phyloP scores from a whole-genome alignment of 352 stramenopile species.

The Phytophthora ramorum region DNA sequence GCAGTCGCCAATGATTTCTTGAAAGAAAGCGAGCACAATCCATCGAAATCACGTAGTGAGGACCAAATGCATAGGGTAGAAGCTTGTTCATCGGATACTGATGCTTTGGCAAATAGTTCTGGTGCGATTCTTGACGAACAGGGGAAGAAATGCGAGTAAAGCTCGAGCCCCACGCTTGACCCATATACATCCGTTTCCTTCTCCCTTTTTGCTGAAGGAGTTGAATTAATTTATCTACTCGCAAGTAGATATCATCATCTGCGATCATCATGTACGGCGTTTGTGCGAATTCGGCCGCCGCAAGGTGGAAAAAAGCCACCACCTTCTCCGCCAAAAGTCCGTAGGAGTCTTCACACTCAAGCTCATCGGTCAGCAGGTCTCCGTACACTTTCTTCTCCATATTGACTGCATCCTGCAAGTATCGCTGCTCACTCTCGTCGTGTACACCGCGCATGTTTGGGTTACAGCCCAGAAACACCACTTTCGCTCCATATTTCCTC shows the following conservation, averaged over 20 bases:
- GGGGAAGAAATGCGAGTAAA: constrained; percentile 9
- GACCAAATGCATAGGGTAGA: constrained; percentile 44
- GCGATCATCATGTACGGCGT: constrained; percentile 54
- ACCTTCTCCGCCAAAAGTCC: constrained; percentile 50
- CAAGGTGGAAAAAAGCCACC: constrained; percentile 52
- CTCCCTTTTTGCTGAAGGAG: neutral
- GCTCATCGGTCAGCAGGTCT: constrained; percentile 52
- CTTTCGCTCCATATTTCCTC: neutral
- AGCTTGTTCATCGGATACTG: constrained; percentile 43
- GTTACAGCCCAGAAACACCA: constrained; percentile 16
- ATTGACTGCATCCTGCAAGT: constrained; percentile 3
- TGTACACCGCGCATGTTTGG: neutral
- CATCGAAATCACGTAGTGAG: constrained; percentile 55
- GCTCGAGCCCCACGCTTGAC: constrained; percentile 5
- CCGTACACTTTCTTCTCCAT: constrained; percentile 36
- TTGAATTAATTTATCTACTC: constrained; percentile 19
- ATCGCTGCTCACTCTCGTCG: neutral
- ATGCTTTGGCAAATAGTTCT: constrained; percentile 45
- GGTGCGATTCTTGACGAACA: constrained; percentile 24
- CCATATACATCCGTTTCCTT: constrained; percentile 4
- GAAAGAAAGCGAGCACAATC: constrained; percentile 53
- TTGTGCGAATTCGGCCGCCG: constrained; percentile 1
- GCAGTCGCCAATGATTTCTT: constrained; percentile 36
- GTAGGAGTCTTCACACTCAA: constrained; percentile 58
- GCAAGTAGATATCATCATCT: constrained; percentile 68